phyloP scores from a whole-genome alignment of 1,284 basidiomycete species.

The Ceratobasidium papillatum region DNA sequence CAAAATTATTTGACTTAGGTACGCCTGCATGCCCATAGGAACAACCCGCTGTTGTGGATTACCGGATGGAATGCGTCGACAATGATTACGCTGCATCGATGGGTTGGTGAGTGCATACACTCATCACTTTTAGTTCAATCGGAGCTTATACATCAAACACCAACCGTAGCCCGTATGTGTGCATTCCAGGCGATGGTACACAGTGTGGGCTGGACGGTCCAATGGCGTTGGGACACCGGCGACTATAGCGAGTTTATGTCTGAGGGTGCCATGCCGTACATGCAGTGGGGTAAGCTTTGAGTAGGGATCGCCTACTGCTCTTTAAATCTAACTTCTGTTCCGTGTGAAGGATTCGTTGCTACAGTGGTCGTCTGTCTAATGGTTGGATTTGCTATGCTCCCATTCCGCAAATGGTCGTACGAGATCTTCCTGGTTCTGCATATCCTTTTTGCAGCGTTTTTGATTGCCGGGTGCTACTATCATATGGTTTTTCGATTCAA shows the following conservation, averaged over 20 bases:
- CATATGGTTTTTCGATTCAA: slow-evolving; percentile 25
- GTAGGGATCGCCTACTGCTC: not conserved
- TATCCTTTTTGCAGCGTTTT: slow-evolving; percentile 12
- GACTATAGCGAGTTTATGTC: slow-evolving; percentile 1
- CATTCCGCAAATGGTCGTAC: slow-evolving; percentile 25
- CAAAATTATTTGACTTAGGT: too few species aligned
- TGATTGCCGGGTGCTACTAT: slow-evolving; percentile 21
- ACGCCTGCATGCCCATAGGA: too few species aligned
- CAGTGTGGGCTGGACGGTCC: slow-evolving; percentile 18
- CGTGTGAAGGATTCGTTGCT: slow-evolving; percentile 1
- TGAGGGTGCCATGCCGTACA: slow-evolving; percentile 23
- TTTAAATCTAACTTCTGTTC: not conserved
- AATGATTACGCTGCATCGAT: slow-evolving; percentile 28
- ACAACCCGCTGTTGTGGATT: slow-evolving; percentile 17
- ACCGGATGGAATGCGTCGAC: slow-evolving; percentile 21
- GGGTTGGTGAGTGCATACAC: slow-evolving; percentile 23
- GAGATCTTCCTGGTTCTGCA: slow-evolving; percentile 29
- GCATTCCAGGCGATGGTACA: slow-evolving; percentile 29
- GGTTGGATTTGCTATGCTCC: slow-evolving; percentile 29
- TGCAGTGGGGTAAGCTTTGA: slow-evolving; percentile 31
- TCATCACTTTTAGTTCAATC: too few species aligned
- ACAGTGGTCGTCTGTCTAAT: slow-evolving; percentile 28
- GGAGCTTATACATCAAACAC: not conserved
- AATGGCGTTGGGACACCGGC: slow-evolving; percentile 12
- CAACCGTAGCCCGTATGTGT: slow-evolving; percentile 10